Evolutionary conservation across 352 stramenopile genomes (phyloP), one percentile per base, ranked within the genome.

Genomic region (Phytophthora tubulina): DNA sequence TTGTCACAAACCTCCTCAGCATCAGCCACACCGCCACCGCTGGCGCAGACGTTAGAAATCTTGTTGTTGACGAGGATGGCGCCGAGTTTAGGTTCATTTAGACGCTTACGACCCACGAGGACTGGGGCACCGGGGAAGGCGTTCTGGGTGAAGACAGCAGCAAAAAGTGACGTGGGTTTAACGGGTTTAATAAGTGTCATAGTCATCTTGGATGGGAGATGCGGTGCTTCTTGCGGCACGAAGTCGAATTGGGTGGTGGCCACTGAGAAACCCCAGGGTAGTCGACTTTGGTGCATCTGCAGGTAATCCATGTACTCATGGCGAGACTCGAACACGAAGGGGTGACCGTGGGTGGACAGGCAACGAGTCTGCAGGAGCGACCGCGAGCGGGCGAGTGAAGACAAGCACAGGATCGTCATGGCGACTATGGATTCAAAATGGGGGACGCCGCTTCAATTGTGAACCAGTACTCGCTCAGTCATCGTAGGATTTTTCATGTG

Each of bases 31-130:
- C 96, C 93, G 39, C 96, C 94, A n/a, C 90, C 89, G 63, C 91
- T 96, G 21, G 97, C 95, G 63, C 97, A 99, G 15, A 99, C 98
- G 76, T 99, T 99, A 32, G 97, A 99, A 63, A 99, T 98, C 84
- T 99, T 99, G 83, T 99, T 99, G 81, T 99, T 99, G 45, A 99
- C 93, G 32, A 99, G 87, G 73, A 99, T 92, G 10, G 94, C 97
- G 72, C 98, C 94, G 46, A 99, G 80, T 46, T 88, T 94, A 38
- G 90, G 74, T 33, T 97, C 90, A 39, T 82, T 67, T n/a, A 99
- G 78, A 32, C 96, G 92, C 68, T 93, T 82, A 65, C 96, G 91
- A 33, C 97, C 97, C 38, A 99, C 85, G 35, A 95, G 58, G 35
- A 98, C 88, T 0, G 95, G 95, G 38, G 91, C 91, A 6, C 95